Percentiles rank a stretch among this genome's conserved stretches.
Conservation (phyloP, 805 yeast genomes). For the Cyberlindnera japonica region DNA sequence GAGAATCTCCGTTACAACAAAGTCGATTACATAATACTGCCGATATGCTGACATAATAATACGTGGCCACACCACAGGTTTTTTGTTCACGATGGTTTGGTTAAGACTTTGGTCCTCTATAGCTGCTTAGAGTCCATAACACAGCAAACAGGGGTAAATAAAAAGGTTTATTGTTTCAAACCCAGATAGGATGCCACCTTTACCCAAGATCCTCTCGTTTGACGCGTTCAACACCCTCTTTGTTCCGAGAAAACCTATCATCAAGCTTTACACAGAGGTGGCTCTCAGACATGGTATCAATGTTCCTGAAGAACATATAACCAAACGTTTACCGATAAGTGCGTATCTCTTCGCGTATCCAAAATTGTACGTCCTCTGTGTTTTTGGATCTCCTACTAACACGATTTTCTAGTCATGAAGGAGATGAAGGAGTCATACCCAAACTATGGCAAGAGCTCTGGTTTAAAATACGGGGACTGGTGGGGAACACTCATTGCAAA, state of each 20-base stretch:
- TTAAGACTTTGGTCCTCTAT: too few species aligned
- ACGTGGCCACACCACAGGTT: too few species aligned
- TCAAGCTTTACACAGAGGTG: slow-evolving; percentile 49
- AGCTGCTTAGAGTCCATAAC: too few species aligned
- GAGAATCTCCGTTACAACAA: too few species aligned
- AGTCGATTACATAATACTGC: too few species aligned
- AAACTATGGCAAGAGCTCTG: slow-evolving; percentile 53
- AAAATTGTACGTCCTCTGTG: background rate
- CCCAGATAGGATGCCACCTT: slow-evolving; percentile 7
- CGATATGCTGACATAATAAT: too few species aligned
- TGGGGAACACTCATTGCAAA: slow-evolving; percentile 51
- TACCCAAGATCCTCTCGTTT: slow-evolving; percentile 45
- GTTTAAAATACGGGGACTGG: slow-evolving; percentile 43
- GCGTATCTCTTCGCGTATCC: background rate
- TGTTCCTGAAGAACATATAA: slow-evolving; percentile 26
- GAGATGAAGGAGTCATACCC: slow-evolving; percentile 42
- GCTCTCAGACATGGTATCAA: slow-evolving; percentile 43
- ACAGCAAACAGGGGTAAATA: too few species aligned
- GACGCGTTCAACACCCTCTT: slow-evolving; percentile 71
- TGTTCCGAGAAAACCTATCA: slow-evolving; percentile 50
- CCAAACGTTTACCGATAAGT: slow-evolving; percentile 14
- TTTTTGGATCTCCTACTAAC: slow-evolving; percentile 25
- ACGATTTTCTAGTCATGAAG: slow-evolving; percentile 29
- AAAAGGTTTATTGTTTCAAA: too few species aligned
- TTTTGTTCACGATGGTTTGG: too few species aligned